Evolutionary conservation across 805 yeast genomes (phyloP).

Genomic region (Pichia heedii): DNA sequence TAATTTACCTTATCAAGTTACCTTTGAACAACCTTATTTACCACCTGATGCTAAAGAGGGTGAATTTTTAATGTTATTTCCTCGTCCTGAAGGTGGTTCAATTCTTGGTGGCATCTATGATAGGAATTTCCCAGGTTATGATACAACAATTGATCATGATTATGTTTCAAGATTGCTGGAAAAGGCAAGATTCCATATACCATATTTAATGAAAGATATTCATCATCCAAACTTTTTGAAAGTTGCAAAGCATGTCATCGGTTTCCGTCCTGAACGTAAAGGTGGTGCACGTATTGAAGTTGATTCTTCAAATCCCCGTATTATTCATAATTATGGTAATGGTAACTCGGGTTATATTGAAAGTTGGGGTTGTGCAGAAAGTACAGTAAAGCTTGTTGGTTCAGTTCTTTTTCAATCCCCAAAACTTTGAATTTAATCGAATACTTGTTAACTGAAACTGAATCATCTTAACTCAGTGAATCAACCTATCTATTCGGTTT

Average conservation of each 20-base stretch:
- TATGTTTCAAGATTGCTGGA: slow-evolving; percentile 39
- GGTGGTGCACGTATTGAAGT: slow-evolving; percentile 44
- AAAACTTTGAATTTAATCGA: neutral
- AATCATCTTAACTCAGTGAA: too few species aligned
- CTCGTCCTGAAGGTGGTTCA: slow-evolving; percentile 60
- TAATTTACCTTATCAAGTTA: slow-evolving; percentile 30
- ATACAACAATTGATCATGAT: slow-evolving; percentile 31
- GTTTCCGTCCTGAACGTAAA: slow-evolving; percentile 56
- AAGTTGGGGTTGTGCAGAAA: slow-evolving; percentile 48
- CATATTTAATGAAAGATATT: slow-evolving; percentile 32
- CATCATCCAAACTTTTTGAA: slow-evolving; percentile 27
- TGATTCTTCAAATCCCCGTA: slow-evolving; percentile 17
- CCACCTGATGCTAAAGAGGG: slow-evolving; percentile 25
- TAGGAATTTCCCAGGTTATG: slow-evolving; percentile 14
- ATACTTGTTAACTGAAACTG: too few species aligned
- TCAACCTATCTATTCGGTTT: too few species aligned
- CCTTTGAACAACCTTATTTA: slow-evolving; percentile 23
- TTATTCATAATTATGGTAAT: slow-evolving; percentile 59
- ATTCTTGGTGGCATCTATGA: slow-evolving; percentile 48
- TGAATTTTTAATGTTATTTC: slow-evolving; percentile 52
- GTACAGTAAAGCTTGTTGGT: slow-evolving; percentile 9
- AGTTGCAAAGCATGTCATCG: slow-evolving; percentile 47
- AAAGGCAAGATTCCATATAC: slow-evolving; percentile 40
- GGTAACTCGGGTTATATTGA: slow-evolving; percentile 22
- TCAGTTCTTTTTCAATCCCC: neutral